Conservation (phyloP, 768 basidiomycete genomes). For the Dendrothele bispora region DNA sequence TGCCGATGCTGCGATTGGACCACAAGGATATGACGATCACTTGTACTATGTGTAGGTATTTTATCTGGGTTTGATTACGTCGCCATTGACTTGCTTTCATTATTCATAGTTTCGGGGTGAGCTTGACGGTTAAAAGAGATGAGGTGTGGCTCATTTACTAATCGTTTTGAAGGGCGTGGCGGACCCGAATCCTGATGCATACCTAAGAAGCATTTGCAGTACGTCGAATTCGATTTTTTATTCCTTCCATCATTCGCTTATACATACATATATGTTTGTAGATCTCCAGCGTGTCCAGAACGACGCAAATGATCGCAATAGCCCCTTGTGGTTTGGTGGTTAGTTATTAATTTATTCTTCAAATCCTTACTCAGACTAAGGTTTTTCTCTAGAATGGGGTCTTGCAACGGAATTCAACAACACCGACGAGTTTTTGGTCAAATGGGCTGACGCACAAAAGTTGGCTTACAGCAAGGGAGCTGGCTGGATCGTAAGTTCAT, state of each 20-base stretch:
- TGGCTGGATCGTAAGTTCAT: slow-evolving; percentile 63
- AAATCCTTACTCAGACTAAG: too few species aligned
- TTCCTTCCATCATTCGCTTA: background rate
- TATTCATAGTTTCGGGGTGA: slow-evolving; percentile 68
- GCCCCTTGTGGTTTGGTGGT: slow-evolving; percentile 52
- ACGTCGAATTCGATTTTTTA: slow-evolving; percentile 21
- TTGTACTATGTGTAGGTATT: too few species aligned
- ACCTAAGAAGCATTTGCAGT: slow-evolving; percentile 73
- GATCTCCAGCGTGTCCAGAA: slow-evolving; percentile 58
- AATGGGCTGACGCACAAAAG: slow-evolving; percentile 82
- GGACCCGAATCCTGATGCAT: slow-evolving; percentile 60
- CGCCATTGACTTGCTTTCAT: too few species aligned
- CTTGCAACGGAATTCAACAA: slow-evolving; percentile 65
- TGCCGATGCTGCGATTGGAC: slow-evolving; percentile 63
- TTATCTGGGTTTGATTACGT: too few species aligned
- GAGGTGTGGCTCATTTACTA: slow-evolving; percentile 7
- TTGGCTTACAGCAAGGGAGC: slow-evolving; percentile 55
- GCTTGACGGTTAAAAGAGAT: slow-evolving; percentile 7
- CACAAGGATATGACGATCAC: slow-evolving; percentile 78
- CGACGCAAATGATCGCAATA: slow-evolving; percentile 44
- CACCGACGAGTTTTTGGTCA: slow-evolving; percentile 54
- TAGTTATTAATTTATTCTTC: too few species aligned
- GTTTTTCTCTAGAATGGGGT: slow-evolving; percentile 46
- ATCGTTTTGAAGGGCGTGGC: slow-evolving; percentile 59
- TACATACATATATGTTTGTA: too few species aligned